These are phyloP conservation scores for Lenwebbia sp. DNA, from an alignment of 345 rosid species.

Conservation along the genomic window DNA sequence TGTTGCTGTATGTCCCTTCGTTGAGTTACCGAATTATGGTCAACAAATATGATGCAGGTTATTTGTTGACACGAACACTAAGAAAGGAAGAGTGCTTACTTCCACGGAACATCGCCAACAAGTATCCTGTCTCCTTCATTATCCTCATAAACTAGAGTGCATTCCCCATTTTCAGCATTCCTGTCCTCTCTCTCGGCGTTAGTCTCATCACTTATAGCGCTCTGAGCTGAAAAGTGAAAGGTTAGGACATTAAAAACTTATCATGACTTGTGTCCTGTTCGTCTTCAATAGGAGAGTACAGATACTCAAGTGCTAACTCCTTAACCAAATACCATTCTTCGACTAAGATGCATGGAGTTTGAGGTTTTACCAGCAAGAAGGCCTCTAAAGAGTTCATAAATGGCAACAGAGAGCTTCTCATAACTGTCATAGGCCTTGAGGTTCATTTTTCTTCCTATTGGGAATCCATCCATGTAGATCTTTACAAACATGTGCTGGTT, in stretches of 20 bases:
- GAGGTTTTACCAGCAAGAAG: slow-evolving; percentile 22
- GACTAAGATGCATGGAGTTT: neutral
- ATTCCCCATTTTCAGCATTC: slow-evolving; percentile 12
- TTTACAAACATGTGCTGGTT: slow-evolving; percentile 19
- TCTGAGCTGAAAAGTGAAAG: neutral
- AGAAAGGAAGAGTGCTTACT: slow-evolving; percentile 10
- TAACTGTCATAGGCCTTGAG: slow-evolving; percentile 32
- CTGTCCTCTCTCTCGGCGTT: neutral
- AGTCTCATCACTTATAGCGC: neutral
- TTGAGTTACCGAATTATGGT: neutral
- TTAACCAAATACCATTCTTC: neutral
- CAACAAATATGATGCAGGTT: neutral
- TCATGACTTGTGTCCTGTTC: neutral
- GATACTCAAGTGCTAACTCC: neutral
- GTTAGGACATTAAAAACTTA: neutral
- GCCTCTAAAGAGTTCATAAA: slow-evolving; percentile 33
- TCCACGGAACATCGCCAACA: slow-evolving; percentile 44
- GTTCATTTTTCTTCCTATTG: slow-evolving; percentile 38
- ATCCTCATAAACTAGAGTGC: slow-evolving; percentile 33
- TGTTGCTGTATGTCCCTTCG: neutral
- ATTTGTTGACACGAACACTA: neutral
- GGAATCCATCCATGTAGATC: slow-evolving; percentile 38
- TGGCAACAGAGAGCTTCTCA: slow-evolving; percentile 26
- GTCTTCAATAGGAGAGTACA: neutral
- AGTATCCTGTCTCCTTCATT: slow-evolving; percentile 42